phyloP scores from a whole-genome alignment of 805 yeast species.

The Myxozyma sirexii region DNA sequence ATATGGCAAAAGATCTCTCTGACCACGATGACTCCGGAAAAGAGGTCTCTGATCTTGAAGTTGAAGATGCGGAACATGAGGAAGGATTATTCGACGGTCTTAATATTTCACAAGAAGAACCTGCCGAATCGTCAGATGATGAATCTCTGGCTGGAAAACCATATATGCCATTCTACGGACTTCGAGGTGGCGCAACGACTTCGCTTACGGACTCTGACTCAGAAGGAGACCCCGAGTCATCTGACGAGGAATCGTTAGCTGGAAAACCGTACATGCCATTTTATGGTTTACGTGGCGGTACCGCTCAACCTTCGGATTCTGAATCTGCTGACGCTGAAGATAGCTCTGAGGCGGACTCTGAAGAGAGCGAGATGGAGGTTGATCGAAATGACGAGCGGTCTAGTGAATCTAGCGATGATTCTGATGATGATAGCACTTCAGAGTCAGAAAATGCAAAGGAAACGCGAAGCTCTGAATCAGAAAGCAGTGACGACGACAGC shows the following conservation, averaged over 20 bases:
- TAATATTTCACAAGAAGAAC: background rate
- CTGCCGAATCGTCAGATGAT: background rate
- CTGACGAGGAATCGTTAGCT: constrained; percentile 25
- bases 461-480: background rate
- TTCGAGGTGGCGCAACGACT: too few species aligned
- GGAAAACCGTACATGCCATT: constrained; percentile 40
- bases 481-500: constrained; percentile 19
- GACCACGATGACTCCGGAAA: background rate
- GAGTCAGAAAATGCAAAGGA: background rate
- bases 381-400: background rate
- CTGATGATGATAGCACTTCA: background rate
- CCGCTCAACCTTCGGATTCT: constrained; percentile 46
- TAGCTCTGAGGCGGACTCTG: constrained; percentile 38
- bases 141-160: background rate
- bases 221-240: background rate
- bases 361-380: constrained; percentile 17
- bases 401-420: background rate
- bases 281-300: constrained; percentile 43
- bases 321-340: constrained; percentile 40
- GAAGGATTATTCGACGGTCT: constrained; percentile 2
- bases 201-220: too few species aligned
- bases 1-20: background rate
- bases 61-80: background rate
- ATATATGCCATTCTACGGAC: background rate
- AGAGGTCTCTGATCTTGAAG: background rate